phyloP scores from a whole-genome alignment of 768 basidiomycete genomes.

The Auriscalpium vulgare region DNA sequence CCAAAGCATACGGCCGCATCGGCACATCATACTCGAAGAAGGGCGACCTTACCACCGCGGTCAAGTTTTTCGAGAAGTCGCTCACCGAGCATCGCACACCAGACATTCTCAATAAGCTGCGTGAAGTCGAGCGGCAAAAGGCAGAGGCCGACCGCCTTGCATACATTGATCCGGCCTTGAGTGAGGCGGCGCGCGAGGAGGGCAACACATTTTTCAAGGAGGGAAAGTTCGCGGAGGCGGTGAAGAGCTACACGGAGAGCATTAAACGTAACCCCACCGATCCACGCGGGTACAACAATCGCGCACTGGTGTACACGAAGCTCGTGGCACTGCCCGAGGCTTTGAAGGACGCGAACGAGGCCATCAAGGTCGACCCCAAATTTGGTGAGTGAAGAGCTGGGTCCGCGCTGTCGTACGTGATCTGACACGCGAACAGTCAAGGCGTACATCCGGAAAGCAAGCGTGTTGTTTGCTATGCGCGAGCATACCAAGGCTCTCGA shows the following conservation, averaged over 20 bases:
- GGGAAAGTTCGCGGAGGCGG: slow-evolving; percentile 86
- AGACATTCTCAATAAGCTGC: slow-evolving; percentile 84
- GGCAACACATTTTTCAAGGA: slow-evolving; percentile 89
- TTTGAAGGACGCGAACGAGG: slow-evolving; percentile 89
- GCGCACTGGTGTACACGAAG: slow-evolving; percentile 96
- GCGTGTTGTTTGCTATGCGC: slow-evolving; percentile 82
- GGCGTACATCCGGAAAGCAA: slow-evolving; percentile 90
- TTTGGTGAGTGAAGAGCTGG: slow-evolving; percentile 48
- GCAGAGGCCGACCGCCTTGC: slow-evolving; percentile 70
- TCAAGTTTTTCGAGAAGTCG: slow-evolving; percentile 91
- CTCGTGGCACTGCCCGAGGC: slow-evolving; percentile 90
- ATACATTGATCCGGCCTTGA: slow-evolving; percentile 82
- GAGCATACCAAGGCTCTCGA: slow-evolving; percentile 85
- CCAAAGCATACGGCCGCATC: slow-evolving; percentile 88
- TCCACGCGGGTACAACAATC: slow-evolving; percentile 92
- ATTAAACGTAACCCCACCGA: slow-evolving; percentile 94
- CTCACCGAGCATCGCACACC: slow-evolving; percentile 96
- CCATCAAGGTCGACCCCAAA: slow-evolving; percentile 82
- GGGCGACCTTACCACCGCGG: slow-evolving; percentile 63
- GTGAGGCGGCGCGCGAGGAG: slow-evolving; percentile 79
- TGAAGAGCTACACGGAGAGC: slow-evolving; percentile 89
- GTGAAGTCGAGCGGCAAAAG: slow-evolving; percentile 71
- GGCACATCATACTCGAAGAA: slow-evolving; percentile 83
- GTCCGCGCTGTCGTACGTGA: not conserved
- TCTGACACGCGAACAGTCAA: slow-evolving; percentile 48